Percentiles rank a stretch among this genome's conserved stretches.
These are phyloP conservation scores for Colletotrichum tropicale DNA, from an alignment of 2,329 filamentous ascomycete species.

Conservation along the genomic window DNA sequence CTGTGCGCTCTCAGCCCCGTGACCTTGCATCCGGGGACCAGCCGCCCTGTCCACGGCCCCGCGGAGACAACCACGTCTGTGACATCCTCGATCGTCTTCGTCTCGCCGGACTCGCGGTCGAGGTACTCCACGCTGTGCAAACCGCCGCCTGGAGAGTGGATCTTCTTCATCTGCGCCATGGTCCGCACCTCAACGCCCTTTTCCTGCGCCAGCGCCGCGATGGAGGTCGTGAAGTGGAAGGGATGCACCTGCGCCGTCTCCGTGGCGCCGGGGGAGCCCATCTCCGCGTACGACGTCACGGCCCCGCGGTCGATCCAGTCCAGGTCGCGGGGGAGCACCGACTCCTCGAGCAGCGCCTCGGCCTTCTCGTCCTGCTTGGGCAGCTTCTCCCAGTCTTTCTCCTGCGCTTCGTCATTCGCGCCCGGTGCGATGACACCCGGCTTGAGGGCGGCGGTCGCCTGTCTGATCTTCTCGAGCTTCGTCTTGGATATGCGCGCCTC, in stretches of 20 bases:
- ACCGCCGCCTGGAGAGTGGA: conserved; percentile 56
- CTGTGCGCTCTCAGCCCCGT: conserved; percentile 67
- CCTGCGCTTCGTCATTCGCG: conserved; percentile 23
- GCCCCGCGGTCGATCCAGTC: conserved; percentile 81
- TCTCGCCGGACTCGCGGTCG: conserved; percentile 47
- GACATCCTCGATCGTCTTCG: conserved; percentile 42
- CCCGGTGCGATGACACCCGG: neutral
- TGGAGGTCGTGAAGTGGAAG: conserved; percentile 84
- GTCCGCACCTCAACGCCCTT: conserved; percentile 71
- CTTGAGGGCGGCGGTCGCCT: conserved; percentile 21
- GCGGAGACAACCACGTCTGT: conserved; percentile 62
- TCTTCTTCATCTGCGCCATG: conserved; percentile 69
- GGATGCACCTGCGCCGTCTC: conserved; percentile 96
- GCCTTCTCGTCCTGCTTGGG: conserved; percentile 63
- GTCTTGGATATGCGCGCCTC: conserved; percentile 40
- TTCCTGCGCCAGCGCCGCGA: conserved; percentile 76
- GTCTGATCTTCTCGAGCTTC: conserved; percentile 35
- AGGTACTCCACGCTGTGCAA: conserved; percentile 68
- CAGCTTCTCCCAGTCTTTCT: conserved; percentile 63
- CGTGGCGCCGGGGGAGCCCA: conserved; percentile 71
- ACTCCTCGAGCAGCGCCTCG: conserved; percentile 52
- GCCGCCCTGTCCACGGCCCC: conserved; percentile 66
- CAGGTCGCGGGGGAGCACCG: conserved; percentile 74
- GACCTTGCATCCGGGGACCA: conserved; percentile 63
- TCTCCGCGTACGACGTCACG: conserved; percentile 76